phyloP scores from a whole-genome alignment of 2,329 filamentous ascomycete species.

The Talaromyces sp. region DNA sequence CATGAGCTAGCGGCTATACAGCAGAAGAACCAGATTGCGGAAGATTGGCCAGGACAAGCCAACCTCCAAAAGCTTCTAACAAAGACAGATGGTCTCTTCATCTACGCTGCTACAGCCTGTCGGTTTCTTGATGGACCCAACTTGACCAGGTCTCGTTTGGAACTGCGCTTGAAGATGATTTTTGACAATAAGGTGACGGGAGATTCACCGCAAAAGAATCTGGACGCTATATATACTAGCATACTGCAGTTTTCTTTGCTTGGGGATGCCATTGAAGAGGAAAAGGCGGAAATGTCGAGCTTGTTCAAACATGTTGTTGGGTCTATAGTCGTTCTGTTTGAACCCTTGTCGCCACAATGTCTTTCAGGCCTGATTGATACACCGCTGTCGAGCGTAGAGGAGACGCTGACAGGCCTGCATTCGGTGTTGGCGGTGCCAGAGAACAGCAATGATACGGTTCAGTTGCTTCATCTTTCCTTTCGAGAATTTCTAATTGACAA shows the following conservation, averaged over 20 bases:
- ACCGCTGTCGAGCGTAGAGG: not conserved
- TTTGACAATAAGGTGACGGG: not conserved
- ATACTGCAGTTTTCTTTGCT: not conserved
- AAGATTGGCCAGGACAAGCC: not conserved
- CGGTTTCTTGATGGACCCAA: not conserved
- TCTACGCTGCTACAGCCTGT: constrained; percentile 2
- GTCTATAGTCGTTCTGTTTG: not conserved
- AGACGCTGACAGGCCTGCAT: not conserved
- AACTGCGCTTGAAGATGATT: not conserved
- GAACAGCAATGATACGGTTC: not conserved
- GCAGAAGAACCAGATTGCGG: not conserved
- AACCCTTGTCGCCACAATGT: not conserved
- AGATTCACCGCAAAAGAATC: not conserved
- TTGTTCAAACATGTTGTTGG: not conserved
- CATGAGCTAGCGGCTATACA: not conserved
- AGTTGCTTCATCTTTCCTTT: not conserved
- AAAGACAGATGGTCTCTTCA: not conserved
- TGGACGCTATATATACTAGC: not conserved
- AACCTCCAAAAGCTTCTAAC: not conserved
- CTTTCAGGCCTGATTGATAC: not conserved
- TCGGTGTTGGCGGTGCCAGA: not conserved
- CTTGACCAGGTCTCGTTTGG: not conserved
- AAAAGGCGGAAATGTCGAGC: not conserved
- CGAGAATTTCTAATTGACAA: not conserved
- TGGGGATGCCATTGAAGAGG: not conserved